phyloP scores from a whole-genome alignment of 108 stramenopile species.

The Fragilaria radians region DNA sequence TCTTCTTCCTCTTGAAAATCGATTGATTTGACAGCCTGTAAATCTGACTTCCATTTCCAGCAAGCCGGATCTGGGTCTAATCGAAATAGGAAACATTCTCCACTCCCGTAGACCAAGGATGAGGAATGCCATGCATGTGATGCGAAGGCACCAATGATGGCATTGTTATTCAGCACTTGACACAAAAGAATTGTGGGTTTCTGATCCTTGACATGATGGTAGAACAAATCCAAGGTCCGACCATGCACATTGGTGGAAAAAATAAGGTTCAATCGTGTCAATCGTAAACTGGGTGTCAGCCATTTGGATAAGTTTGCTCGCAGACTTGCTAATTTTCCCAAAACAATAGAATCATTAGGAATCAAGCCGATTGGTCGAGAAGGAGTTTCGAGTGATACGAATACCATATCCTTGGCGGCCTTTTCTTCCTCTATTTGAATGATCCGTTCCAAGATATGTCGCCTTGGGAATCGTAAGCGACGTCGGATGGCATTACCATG shows the following conservation, averaged over 20 bases:
- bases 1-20: constrained; percentile 2
- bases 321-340: constrained; percentile 46
- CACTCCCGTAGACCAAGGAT: constrained; percentile 58
- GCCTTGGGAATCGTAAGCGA: constrained; percentile 60
- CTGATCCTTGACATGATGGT: constrained; percentile 31
- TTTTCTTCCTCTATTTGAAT: constrained; percentile 61
- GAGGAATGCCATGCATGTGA: constrained; percentile 68
- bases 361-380: constrained; percentile 32
- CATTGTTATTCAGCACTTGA: constrained; percentile 41
- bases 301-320: constrained; percentile 57
- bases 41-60: constrained; percentile 65
- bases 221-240: constrained; percentile 63
- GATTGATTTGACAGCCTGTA: constrained; percentile 7
- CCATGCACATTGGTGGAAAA: constrained; percentile 77
- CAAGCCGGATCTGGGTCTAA: constrained; percentile 51
- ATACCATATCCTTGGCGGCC: constrained; percentile 29
- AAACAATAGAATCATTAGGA: constrained; percentile 11
- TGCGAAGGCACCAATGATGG: constrained; percentile 73
- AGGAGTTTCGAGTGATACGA: constrained; percentile 21
- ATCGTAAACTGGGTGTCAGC: constrained; percentile 55
- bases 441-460: constrained; percentile 51
- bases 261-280: constrained; percentile 70
- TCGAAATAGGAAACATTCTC: constrained; percentile 76
- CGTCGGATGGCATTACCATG: constrained; percentile 42
- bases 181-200: constrained; percentile 64